A percentile compares a stretch with the other conserved stretches of the same genome.
Conservation (phyloP, 1,284 basidiomycete species). For the Melanopsichium pennsylvanicum region DNA sequence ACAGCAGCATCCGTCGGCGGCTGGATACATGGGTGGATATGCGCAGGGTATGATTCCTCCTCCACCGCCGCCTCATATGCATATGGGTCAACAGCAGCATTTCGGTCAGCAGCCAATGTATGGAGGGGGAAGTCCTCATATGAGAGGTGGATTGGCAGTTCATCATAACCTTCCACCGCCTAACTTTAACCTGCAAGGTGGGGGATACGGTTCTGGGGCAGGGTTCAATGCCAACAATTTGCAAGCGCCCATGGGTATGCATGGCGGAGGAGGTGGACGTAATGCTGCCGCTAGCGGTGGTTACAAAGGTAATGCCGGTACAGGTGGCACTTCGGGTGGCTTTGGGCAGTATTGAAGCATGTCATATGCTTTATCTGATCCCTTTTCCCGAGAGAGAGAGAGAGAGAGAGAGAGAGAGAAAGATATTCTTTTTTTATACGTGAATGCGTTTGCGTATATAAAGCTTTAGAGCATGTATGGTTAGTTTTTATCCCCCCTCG, state of each 20-base stretch:
- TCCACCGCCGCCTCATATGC: conserved; percentile 4
- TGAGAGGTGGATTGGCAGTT: neutral
- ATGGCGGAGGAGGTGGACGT: neutral
- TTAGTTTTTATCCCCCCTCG: too few relatives aligned
- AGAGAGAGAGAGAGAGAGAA: too few relatives aligned
- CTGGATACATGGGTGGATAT: conserved; percentile 25
- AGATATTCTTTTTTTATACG: too few relatives aligned
- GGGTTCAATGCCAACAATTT: conserved; percentile 5
- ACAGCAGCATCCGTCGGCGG: neutral
- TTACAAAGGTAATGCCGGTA: neutral
- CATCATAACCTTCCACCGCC: conserved; percentile 22
- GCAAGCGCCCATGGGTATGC: conserved; percentile 20
- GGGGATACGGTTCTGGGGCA: conserved; percentile 1
- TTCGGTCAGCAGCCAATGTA: conserved; percentile 17
- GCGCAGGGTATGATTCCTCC: conserved; percentile 16
- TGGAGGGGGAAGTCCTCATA: conserved; percentile 8
- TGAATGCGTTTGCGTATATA: too few relatives aligned
- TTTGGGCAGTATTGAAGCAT: conserved; percentile 17
- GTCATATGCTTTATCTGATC: neutral
- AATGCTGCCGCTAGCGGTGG: conserved; percentile 1
- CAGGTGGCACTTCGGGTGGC: conserved; percentile 6
- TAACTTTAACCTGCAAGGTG: conserved; percentile 9
- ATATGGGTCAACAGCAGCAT: conserved; percentile 7
- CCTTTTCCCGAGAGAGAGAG: too few relatives aligned
- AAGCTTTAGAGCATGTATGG: too few relatives aligned